Evolutionary conservation across 2,329 filamentous ascomycete genomes (phyloP).

Genomic region (Botrytis deweyae): DNA sequence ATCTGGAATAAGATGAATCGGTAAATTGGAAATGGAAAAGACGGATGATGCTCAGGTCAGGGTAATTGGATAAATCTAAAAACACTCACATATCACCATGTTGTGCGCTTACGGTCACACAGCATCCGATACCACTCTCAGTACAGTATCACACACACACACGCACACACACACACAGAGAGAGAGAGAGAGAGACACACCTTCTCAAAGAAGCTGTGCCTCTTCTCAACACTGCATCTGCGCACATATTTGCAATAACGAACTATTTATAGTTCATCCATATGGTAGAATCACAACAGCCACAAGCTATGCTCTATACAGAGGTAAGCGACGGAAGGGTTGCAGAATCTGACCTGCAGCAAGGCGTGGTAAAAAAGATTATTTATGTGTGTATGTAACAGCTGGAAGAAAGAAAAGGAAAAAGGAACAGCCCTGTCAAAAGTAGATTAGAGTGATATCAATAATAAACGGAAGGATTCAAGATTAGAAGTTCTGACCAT

Average conservation of each 20-base stretch:
- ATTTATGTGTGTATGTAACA: not conserved
- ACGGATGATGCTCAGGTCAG: not conserved
- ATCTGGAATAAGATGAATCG: not conserved
- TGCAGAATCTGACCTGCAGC: slow-evolving; percentile 17
- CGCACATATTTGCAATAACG: not conserved
- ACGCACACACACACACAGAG: not conserved
- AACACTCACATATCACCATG: not conserved
- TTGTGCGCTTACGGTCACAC: slow-evolving; percentile 5
- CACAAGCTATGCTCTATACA: slow-evolving; percentile 3
- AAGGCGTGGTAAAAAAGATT: slow-evolving; percentile 1
- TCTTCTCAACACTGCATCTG: not conserved
- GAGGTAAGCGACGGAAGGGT: slow-evolving; percentile 15
- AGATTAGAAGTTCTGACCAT: not conserved
- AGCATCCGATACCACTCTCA: not conserved
- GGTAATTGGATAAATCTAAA: slow-evolving; percentile 6
- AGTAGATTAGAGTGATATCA: not conserved
- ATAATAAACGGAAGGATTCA: not conserved
- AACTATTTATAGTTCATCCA: slow-evolving; percentile 13
- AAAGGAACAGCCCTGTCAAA: not conserved
- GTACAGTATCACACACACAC: not conserved
- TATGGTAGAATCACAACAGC: not conserved
- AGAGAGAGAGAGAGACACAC: not conserved
- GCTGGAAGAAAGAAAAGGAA: not conserved
- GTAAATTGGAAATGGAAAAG: not conserved
- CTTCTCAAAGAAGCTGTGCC: not conserved